Evolutionary conservation across 305 asterid species (phyloP), one percentile per base, ranked within the genome.

Genomic region (Rubia occidens): DNA sequence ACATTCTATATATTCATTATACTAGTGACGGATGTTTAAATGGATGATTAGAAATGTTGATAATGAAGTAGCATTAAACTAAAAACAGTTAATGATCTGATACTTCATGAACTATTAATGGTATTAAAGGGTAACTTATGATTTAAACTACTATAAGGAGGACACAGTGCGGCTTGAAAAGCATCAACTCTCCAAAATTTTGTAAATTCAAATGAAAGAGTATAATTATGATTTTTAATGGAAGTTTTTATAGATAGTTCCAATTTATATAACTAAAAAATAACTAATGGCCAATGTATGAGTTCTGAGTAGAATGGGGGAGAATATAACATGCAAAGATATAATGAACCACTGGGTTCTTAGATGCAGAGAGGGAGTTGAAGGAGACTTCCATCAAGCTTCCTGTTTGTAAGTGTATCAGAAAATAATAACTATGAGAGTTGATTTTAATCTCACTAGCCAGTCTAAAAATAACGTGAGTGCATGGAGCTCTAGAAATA

Each of bases 281-380:
- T 1, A 29, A 29, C 60, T 54, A 7, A 54, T 18, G 24, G 21
- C 26, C 26, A 54, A 15, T 53, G 18, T 54, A 15, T 54, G 11
- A 54, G 17, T 17, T 54, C 10, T n/a, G 21, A 51, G 21, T 8
- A 17, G 10, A 54, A 54, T 0, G 24, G 24, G 10, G 2, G 60
- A 51, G 13, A 51, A 51, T 3, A 51, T 54, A 21, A 54, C 21
- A 18, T 15, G 26, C 18, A 15, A 54, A 54, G 8, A 6, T n/a
- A 3, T 54, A 18, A 54, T 8, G 3, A 54, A 54, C 60, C 24
- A 54, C 26, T 54, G 60, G 60, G 10, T 54, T 24, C 60, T 54
- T 53, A 53, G 58, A 53, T 54, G 60, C 21, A 54, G 62, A 58
- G 35, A n/a, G 14, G 37, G 62, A 58, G 29, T 21, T 58, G 62